phyloP scores from a whole-genome alignment of 306 rosid species.

The Ammopiptanthus mongolicus region DNA sequence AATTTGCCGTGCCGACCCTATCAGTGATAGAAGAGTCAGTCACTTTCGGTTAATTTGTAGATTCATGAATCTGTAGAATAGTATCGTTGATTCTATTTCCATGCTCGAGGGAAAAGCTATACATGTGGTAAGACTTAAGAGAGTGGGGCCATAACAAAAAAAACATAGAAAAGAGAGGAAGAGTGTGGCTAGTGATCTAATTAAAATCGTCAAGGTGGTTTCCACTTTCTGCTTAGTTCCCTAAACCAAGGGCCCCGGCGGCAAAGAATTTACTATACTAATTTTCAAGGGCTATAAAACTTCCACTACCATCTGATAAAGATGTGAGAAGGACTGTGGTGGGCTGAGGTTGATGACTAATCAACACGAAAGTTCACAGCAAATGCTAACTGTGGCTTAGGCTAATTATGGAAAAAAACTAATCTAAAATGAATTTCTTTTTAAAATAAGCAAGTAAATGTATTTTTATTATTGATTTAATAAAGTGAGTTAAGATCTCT shows the following conservation, averaged over 20 bases:
- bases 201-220: conserved; percentile 13
- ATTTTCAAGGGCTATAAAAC: background rate
- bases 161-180: background rate
- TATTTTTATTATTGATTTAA: too few relatives aligned
- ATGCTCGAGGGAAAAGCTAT: conserved; percentile 26
- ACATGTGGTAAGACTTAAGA: conserved; percentile 10
- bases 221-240: conserved; percentile 26
- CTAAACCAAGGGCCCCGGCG: conserved; percentile 31
- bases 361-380: background rate
- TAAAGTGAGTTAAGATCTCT: too few relatives aligned
- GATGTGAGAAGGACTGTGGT: conserved; percentile 18
- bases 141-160: background rate
- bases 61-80: conserved; percentile 30
- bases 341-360: conserved; percentile 26
- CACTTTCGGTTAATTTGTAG: background rate
- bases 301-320: background rate
- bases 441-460: too few relatives aligned
- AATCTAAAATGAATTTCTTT: too few relatives aligned
- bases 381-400: background rate
- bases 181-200: background rate
- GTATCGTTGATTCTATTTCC: conserved; percentile 23
- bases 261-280: conserved; percentile 20
- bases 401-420: too few relatives aligned
- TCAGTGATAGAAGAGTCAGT: too few relatives aligned
- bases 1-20: background rate